Evolutionary conservation across 352 stramenopile genomes (phyloP).

Genomic region (Phytophthora chlamydospora): DNA sequence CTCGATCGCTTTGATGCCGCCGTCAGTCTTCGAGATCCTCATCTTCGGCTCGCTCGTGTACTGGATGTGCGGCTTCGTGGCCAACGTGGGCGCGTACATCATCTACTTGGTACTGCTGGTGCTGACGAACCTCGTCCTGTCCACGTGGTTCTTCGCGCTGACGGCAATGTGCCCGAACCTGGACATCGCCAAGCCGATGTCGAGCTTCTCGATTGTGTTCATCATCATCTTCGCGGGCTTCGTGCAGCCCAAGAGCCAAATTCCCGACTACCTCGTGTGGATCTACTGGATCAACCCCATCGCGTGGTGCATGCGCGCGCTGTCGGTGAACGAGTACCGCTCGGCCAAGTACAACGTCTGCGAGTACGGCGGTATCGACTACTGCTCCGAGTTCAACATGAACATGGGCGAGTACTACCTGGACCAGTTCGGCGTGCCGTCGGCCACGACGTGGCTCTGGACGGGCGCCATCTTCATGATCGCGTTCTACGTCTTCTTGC

Average conservation of each 20-base stretch:
- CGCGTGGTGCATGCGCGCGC: conserved; percentile 30
- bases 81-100: conserved; percentile 27
- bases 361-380: conserved; percentile 31
- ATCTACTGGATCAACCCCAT: conserved; percentile 56
- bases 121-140: conserved; percentile 44
- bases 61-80: conserved; percentile 64
- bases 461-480: conserved; percentile 34
- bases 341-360: conserved; percentile 19
- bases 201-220: conserved; percentile 35
- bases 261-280: conserved; percentile 45
- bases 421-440: conserved; percentile 22
- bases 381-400: conserved; percentile 24
- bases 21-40: conserved; percentile 52
- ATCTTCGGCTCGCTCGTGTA: conserved; percentile 78
- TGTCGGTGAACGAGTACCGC: conserved; percentile 22
- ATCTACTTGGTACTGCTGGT: conserved; percentile 42
- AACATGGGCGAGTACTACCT: conserved; percentile 41
- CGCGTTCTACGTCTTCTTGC: conserved; percentile 31
- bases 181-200: conserved; percentile 36
- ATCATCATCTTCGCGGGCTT: conserved; percentile 53
- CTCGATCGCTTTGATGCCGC: conserved; percentile 38
- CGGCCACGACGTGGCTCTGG: conserved; percentile 27
- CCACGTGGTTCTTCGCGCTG: conserved; percentile 43
- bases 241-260: conserved; percentile 40
- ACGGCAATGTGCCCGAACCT: conserved; percentile 25